A percentile compares a stretch with the other conserved stretches of the same genome.
Conservation (phyloP, 2,329 filamentous ascomycete genomes). For the Fusarium gaditjirri region DNA sequence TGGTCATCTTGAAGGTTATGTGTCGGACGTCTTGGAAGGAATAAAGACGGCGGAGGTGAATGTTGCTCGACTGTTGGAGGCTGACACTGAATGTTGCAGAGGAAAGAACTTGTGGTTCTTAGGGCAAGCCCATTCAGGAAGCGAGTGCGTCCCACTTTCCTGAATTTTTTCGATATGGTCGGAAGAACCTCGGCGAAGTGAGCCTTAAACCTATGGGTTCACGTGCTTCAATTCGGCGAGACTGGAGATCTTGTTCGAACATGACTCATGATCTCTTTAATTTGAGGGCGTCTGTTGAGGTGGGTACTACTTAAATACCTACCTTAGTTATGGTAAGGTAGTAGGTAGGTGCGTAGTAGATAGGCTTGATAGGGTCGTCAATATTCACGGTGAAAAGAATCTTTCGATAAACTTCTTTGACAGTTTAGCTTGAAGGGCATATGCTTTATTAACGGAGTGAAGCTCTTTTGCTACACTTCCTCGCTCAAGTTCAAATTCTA, state of each 20-base stretch:
- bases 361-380: no score
- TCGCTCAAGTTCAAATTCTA: background rate
- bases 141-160: conserved; percentile 43
- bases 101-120: conserved; percentile 53
- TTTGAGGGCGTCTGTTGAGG: background rate
- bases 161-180: background rate
- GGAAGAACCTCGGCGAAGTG: conserved; percentile 74
- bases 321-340: no score
- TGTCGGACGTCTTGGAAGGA: conserved; percentile 50
- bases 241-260: background rate
- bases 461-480: background rate
- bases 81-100: conserved; percentile 46
- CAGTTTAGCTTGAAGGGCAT: background rate
- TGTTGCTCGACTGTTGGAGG: conserved; percentile 47
- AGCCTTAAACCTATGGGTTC: background rate
- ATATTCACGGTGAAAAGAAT: background rate
- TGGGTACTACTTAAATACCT: no score
- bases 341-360: no score
- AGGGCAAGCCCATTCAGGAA: conserved; percentile 55
- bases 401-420: background rate
- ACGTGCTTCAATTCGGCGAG: background rate
- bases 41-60: conserved; percentile 48
- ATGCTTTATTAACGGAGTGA: no score
- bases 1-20: conserved; percentile 80
- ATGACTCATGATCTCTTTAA: conserved; percentile 18